Percentiles rank a stretch among this genome's conserved stretches.
Conservation (phyloP, 805 yeast species). For the Komagataella ulmi region DNA sequence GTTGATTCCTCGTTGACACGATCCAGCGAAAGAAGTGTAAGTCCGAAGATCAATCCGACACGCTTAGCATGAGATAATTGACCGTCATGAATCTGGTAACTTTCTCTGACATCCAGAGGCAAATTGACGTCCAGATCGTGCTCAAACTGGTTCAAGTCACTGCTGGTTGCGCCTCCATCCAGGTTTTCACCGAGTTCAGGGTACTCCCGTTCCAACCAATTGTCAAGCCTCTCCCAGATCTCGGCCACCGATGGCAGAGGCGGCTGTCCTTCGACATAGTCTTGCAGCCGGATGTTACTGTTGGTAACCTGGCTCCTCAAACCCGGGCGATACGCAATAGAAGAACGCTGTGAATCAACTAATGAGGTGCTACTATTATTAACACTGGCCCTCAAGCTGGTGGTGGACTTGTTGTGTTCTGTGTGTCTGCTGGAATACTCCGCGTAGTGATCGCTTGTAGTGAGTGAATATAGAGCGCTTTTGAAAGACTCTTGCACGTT, state of each 20-base stretch:
- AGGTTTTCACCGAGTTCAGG: constrained; percentile 75
- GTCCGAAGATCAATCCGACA: constrained; percentile 69
- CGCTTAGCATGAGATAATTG: constrained; percentile 70
- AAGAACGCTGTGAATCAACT: constrained; percentile 22
- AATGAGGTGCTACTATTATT: constrained; percentile 22
- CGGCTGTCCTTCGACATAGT: constrained; percentile 28
- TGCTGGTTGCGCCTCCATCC: constrained; percentile 64
- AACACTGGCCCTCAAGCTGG: constrained; percentile 18
- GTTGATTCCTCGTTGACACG: constrained; percentile 69
- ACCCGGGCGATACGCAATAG: constrained; percentile 27
- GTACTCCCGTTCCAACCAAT: constrained; percentile 67
- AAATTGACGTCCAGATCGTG: constrained; percentile 60
- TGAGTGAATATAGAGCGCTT: constrained; percentile 28
- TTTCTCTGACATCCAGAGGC: constrained; percentile 75
- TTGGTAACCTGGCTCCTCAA: constrained; percentile 20
- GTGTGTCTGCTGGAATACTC: constrained; percentile 14
- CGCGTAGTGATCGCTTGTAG: constrained; percentile 49
- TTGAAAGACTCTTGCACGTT: constrained; percentile 8
- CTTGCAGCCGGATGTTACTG: constrained; percentile 41
- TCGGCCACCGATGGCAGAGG: constrained; percentile 53
- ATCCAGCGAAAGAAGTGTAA: constrained; percentile 69
- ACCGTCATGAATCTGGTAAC: constrained; percentile 78
- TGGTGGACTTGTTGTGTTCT: constrained; percentile 4
- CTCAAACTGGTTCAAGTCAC: constrained; percentile 76
- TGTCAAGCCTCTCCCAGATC: constrained; percentile 83